Evolutionary conservation across 139 green algal genomes (phyloP), one percentile per base, ranked within the genome.

Genomic region (Coccomyxa sp.): DNA sequence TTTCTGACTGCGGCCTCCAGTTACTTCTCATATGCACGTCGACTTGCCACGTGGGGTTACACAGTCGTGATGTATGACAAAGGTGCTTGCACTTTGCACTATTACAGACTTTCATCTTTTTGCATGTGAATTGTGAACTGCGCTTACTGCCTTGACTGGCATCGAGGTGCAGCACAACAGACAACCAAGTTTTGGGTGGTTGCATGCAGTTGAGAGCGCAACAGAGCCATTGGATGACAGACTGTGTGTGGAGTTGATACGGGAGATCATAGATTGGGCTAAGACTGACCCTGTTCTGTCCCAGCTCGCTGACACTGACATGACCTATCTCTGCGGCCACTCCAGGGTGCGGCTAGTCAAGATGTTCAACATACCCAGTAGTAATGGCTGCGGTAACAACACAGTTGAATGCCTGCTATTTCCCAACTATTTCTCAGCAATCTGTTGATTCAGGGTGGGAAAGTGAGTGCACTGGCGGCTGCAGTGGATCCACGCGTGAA

Each of bases 401-500:
- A n/a, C n/a, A n/a, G n/a, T n/a, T n/a, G n/a, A n/a, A n/a, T n/a
- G n/a, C 7, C 38, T 51, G 38, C 38, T 7, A 51, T 51, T 7
- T 51, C 38, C n/a, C n/a, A n/a, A n/a, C n/a, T n/a, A n/a, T n/a
- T n/a, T n/a, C n/a, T n/a, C 38, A 51, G 3, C 38, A 51, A 11
- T 51, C 38, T 79, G n/a, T 27, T 91, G 79, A 89, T 83, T 13
- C 79, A 94, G 68, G 95, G 95, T 10, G 94, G 85, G 59, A 98
- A 98, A 87, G 80, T 98, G 60, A 93, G 90, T 31, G 89, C 93
- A 51, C 88, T 98, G 67, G 88, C 91, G 23, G 95, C 91, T 15
- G 77, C 87, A 0, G 31, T 85, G 31, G 95, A 97, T 76, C n/a
- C 83, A 0, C 88, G 95, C 0, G 90, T 96, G 10, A 78, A 82